These are phyloP conservation scores for Poterioochromonas sp. DNA, from an alignment of 352 stramenopile species.

Conservation along the genomic window DNA sequence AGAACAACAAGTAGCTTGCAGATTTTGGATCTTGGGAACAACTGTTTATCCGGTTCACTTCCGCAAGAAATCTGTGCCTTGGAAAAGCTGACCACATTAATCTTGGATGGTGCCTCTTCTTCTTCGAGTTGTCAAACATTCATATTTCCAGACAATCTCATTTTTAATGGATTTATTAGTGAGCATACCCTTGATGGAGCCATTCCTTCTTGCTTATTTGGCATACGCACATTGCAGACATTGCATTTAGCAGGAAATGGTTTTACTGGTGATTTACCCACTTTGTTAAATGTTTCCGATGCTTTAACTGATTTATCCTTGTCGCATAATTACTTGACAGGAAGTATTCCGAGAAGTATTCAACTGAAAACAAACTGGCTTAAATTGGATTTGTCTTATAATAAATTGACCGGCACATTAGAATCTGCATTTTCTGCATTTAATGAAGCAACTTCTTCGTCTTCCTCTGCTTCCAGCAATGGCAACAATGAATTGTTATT, in stretches of 20 bases:
- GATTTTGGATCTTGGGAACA: not conserved
- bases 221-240: not conserved
- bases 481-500: no score
- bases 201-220: not conserved
- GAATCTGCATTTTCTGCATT: not conserved
- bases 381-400: not conserved
- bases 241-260: slow-evolving; percentile 3
- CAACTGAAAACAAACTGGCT: not conserved
- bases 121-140: not conserved
- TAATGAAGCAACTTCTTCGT: no score
- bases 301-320: not conserved
- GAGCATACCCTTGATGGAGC: no score
- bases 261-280: not conserved
- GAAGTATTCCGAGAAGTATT: not conserved
- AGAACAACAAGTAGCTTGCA: no score
- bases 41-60: not conserved
- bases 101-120: not conserved
- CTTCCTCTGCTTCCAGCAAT: no score
- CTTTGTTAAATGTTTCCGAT: not conserved
- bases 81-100: no score
- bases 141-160: no score
- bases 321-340: not conserved
- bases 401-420: not conserved
- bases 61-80: no score
- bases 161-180: no score